Base-by-base conservation (phyloP, 2,329 filamentous ascomycete species). In the Blastomyces parvus region DNA sequence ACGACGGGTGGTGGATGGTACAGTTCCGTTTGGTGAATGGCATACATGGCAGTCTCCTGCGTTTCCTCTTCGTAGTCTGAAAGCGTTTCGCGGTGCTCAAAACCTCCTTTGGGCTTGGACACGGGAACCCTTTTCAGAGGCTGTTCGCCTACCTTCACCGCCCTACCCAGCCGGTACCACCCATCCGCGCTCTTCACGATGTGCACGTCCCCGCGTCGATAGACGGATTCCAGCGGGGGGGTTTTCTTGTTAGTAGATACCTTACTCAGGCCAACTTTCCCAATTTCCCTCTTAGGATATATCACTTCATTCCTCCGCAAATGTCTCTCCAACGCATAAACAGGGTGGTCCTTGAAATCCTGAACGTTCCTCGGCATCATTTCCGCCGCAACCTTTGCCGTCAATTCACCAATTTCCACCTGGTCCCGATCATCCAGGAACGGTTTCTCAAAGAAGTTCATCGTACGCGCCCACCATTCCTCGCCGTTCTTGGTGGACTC, bases 151-250 rank as follows among this genome's bases (percentile, higher is more conserved):
- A 84, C 77, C 67, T 86, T 90, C 8, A 99, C 85, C 66, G 91
- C 87, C 33, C 91, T 83, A 0, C 94, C 94, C 64, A 93, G 77
- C 1, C 92, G 86, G 74, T 94, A 97, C 95, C 94, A 99, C 66
- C 89, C 91, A 68, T 96, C 91, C 2, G 86, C 86, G 66, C 86
- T 95, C 66, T 87, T 84, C 0, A 91, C 91, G 5, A 86, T 71
- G 61, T 90, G 86, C 0, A 99, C 90, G 72, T 97, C 90, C 58
- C 82, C 82, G 3, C 94, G 84, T 30, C 92, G 86, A 72, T 90
- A 99, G 0, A 99, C 87, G 60, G 85, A 84, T 73, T 96, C 92
- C 65, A 93, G 77, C 0, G 79, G 70, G 53, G 80, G 78, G 70
- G 66, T 83, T 76, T 72, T 84, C 80, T 74, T 82, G 78, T 77